Evolutionary conservation across 306 rosid species (phyloP), one percentile per base, ranked within the genome.

Genomic region (Nissolia schottii): DNA sequence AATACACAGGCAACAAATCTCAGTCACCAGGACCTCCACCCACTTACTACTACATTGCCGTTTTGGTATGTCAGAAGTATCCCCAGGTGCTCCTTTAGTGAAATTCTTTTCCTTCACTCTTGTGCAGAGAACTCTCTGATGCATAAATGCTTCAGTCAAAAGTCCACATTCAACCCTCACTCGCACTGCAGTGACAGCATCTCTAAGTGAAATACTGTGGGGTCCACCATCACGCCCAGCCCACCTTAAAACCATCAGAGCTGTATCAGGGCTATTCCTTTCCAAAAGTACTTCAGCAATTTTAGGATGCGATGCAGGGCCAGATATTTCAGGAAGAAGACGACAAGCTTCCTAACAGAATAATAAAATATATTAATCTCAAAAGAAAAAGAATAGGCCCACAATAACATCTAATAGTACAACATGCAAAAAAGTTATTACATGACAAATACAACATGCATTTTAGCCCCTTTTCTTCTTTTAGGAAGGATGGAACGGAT

Each of bases 131-230:
- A 78, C 70, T 79, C 97, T 95, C 90, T 92, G 97, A 77, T 95
- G 92, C 80, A 88, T 82, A 81, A 88, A 95, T 59, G 97, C 96
- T 82, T 95, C 97, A 32, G 97, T 95, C 73, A 95, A 82, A 77
- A 89, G 97, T 56, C 96, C 99, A 87, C 96, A 89, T 85, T 95
- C 96, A 77, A 95, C 82, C 82, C 97, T 86, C 74, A 95, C 99
- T 76, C 99, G 88, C 71, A 95, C 96, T 79, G 96, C 88, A 83
- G 90, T 91, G 56, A 88, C 96, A 67, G 97, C 99, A 84, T 92
- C 99, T 61, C 83, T 54, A 55, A 95, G 96, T 56, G 96, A 91
- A 82, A 82, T 73, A 64, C 80, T 41, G 58, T 71, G 82, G 14
- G 87, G 82, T 29, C 84, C 82, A 73, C 94, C 88, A 75, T 92